Evolutionary conservation across 108 stramenopile species (phyloP).

Genomic region (Stephanodiscus triporus): DNA sequence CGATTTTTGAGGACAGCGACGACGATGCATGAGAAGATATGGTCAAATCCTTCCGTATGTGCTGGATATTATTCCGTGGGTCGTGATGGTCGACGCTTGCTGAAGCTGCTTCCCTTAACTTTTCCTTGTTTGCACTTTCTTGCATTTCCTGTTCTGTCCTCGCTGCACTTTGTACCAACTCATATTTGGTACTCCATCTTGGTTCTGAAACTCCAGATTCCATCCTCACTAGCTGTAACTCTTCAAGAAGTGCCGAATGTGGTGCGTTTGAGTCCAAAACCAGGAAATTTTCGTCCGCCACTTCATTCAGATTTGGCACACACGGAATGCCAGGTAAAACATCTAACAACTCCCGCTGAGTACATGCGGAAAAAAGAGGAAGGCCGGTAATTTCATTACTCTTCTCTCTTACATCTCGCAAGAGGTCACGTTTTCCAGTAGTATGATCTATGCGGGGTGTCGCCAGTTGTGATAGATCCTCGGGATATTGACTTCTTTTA

Average conservation of each 20-base stretch:
- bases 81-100: constrained; percentile 61
- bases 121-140: constrained; percentile 43
- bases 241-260: constrained; percentile 46
- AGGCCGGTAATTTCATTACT: constrained; percentile 5
- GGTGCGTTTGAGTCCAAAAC: constrained; percentile 22
- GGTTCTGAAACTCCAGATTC: constrained; percentile 51
- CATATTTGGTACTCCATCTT: constrained; percentile 30
- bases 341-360: neutral
- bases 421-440: constrained; percentile 27
- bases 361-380: constrained; percentile 16
- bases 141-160: constrained; percentile 22
- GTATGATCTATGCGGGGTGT: constrained; percentile 51
- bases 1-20: constrained; percentile 64
- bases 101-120: constrained; percentile 41
- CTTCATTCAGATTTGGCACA: constrained; percentile 35
- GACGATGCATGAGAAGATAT: constrained; percentile 67
- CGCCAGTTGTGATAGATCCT: constrained; percentile 32
- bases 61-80: constrained; percentile 75
- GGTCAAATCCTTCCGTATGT: constrained; percentile 75
- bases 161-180: neutral
- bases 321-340: constrained; percentile 5
- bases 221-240: constrained; percentile 51
- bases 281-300: neutral
- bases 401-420: constrained; percentile 1
- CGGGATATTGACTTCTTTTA: constrained; percentile 4